Conservation (phyloP, 2,329 filamentous ascomycete species). For the Fusarium sacchari region DNA sequence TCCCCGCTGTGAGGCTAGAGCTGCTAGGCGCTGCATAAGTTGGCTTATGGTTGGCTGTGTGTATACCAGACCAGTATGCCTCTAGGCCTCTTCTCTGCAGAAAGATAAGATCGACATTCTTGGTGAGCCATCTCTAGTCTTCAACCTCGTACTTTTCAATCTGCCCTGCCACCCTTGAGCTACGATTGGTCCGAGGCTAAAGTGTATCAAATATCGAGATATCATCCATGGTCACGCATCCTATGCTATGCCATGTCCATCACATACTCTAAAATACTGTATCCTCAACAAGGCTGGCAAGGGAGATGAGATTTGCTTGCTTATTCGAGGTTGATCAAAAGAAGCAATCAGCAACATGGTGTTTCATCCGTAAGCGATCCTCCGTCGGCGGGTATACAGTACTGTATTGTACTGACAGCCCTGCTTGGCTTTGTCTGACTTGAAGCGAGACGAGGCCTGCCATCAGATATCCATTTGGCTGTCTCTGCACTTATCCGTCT, state of each 20-base stretch:
- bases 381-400: neutral
- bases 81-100: neutral
- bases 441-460: conserved; percentile 31
- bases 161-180: conserved; percentile 16
- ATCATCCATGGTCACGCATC: conserved; percentile 17
- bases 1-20: conserved; percentile 32
- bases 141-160: conserved; percentile 9
- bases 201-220: conserved; percentile 28
- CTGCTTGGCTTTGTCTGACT: conserved; percentile 21
- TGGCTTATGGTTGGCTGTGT: conserved; percentile 1
- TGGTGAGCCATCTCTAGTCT: conserved; percentile 24
- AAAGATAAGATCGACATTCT: conserved; percentile 39
- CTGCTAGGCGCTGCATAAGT: conserved; percentile 36
- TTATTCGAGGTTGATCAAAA: conserved; percentile 15
- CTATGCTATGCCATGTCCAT: neutral
- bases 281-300: conserved; percentile 29
- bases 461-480: conserved; percentile 33
- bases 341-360: conserved; percentile 12
- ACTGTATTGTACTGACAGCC: neutral
- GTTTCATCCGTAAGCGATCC: conserved; percentile 29
- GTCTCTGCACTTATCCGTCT: conserved; percentile 34
- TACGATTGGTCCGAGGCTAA: conserved; percentile 23
- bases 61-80: too few species aligned
- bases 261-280: neutral
- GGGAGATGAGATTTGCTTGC: conserved; percentile 27